Base-by-base conservation (phyloP, 257 asterid genomes). In the Solanum pinnatisectum region DNA sequence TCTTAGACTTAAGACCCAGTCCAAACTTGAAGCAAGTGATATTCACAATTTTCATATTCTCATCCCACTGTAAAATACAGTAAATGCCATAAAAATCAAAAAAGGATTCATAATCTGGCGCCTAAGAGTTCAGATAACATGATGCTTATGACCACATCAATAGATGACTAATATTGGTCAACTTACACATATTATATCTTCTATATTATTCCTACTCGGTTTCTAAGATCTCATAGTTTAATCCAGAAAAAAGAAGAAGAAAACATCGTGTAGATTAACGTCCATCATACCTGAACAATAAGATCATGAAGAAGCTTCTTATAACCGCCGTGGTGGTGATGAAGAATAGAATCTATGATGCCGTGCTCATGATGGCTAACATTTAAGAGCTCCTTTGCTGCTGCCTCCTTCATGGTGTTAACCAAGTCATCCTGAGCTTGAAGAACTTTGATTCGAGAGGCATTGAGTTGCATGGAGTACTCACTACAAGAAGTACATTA, bases 391-490 rank as follows among this genome's bases (percentile, higher is more conserved):
- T 95, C 98, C 92, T 93, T 95, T 0, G 94, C 86, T 72, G 95
- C 98, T 36, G 92, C 88, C 8, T 94, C 98, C 91, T 91, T 94
- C 98, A 94, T 92, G 89, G 92, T 72, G 88, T 87, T 93, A 86
- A 95, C 92, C 92, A 95, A 87, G 92, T 95, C 98, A 91, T 95
- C 98, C 89, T 94, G 98, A 63, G 97, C 96, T 92, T 95, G 98
- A 88, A 94, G 98, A 87, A 95, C 98, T 90, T 94, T 93, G 92
- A 95, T 91, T 71, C 98, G 96, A 72, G 98, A 95, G 87, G 96
- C 95, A 91, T 95, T 95, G 89, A 95, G 94, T 85, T 95, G 98
- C 98, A 95, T 94, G 4, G 98, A 95, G 91, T 95, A 95, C 90
- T 94, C 98, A 85, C 98, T 95, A 76, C 90, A 90, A 88, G 60